phyloP scores from a whole-genome alignment of 2,329 filamentous ascomycete species.

The Graphiopsis chlorocephala region DNA sequence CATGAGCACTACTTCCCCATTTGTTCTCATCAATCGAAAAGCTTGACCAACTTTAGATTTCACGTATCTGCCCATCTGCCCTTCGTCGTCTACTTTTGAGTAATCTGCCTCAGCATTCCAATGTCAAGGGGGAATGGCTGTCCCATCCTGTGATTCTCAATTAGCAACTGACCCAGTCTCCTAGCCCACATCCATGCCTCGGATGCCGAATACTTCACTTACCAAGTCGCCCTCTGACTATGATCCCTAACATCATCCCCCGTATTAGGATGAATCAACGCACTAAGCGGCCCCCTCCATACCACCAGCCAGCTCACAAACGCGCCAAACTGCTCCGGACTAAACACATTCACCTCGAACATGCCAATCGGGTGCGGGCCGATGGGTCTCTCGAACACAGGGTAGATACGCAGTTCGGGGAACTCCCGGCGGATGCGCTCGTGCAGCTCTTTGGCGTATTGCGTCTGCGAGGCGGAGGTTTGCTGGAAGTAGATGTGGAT shows the following conservation, averaged over 20 bases:
- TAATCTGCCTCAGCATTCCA: conserved; percentile 45
- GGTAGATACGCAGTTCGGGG: conserved; percentile 80
- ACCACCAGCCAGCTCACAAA: conserved; percentile 84
- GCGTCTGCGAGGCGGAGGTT: conserved; percentile 58
- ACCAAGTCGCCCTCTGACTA: conserved; percentile 49
- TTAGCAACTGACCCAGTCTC: not conserved
- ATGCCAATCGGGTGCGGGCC: conserved; percentile 82
- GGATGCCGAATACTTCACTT: conserved; percentile 2
- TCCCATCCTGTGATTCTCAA: conserved; percentile 51
- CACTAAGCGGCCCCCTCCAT: conserved; percentile 76
- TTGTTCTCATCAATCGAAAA: not conserved
- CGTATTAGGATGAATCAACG: conserved; percentile 79
- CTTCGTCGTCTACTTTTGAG: conserved; percentile 1
- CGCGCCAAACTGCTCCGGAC: conserved; percentile 80
- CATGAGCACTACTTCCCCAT: not conserved
- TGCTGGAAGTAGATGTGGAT: conserved; percentile 80
- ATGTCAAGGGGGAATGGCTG: conserved; percentile 62
- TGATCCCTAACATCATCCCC: conserved; percentile 62
- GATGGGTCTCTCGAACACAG: conserved; percentile 70
- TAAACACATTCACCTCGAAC: conserved; percentile 91
- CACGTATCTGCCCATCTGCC: not conserved
- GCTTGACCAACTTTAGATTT: not conserved
- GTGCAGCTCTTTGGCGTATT: conserved; percentile 71
- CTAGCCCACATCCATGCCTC: not conserved
- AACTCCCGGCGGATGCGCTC: conserved; percentile 80